phyloP scores from a whole-genome alignment of 2,329 filamentous ascomycete genomes.

The Aureobasidium sp. region DNA sequence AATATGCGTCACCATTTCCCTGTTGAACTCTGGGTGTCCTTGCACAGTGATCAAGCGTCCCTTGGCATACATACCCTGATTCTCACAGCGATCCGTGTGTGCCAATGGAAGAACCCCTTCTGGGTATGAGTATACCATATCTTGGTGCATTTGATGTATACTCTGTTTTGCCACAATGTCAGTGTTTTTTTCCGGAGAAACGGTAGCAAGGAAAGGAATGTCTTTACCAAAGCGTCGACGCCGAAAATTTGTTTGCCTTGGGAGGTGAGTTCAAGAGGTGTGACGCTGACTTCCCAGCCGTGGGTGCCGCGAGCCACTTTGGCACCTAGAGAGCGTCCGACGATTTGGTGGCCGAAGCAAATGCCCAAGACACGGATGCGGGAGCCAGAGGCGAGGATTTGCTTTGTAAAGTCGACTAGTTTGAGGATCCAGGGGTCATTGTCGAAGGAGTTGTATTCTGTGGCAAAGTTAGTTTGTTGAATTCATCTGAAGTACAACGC shows the following conservation, averaged over 20 bases:
- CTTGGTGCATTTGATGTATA: slow-evolving; percentile 81
- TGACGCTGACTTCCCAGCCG: slow-evolving; percentile 79
- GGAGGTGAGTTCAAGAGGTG: slow-evolving; percentile 57
- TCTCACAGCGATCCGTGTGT: slow-evolving; percentile 55
- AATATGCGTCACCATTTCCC: slow-evolving; percentile 61
- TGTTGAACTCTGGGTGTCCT: slow-evolving; percentile 77
- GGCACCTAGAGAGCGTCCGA: slow-evolving; percentile 62
- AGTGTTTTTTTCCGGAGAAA: slow-evolving; percentile 20
- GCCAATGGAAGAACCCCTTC: slow-evolving; percentile 55
- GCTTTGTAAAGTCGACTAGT: slow-evolving; percentile 59
- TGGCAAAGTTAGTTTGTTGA: neutral
- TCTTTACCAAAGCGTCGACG: slow-evolving; percentile 48
- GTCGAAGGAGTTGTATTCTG: slow-evolving; percentile 66
- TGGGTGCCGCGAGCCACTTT: slow-evolving; percentile 57
- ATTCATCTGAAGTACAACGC: too few relatives aligned
- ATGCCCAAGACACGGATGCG: slow-evolving; percentile 67
- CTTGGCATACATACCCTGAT: slow-evolving; percentile 72
- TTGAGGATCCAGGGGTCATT: slow-evolving; percentile 66
- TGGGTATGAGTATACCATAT: slow-evolving; percentile 61
- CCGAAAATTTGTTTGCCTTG: slow-evolving; percentile 67
- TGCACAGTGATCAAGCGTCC: slow-evolving; percentile 66
- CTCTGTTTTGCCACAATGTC: slow-evolving; percentile 36
- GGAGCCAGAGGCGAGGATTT: slow-evolving; percentile 48
- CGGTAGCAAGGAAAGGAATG: too few relatives aligned
- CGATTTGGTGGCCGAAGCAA: slow-evolving; percentile 83